phyloP scores from a whole-genome alignment of 1,284 basidiomycete genomes.

The Thelephora terrestris region DNA sequence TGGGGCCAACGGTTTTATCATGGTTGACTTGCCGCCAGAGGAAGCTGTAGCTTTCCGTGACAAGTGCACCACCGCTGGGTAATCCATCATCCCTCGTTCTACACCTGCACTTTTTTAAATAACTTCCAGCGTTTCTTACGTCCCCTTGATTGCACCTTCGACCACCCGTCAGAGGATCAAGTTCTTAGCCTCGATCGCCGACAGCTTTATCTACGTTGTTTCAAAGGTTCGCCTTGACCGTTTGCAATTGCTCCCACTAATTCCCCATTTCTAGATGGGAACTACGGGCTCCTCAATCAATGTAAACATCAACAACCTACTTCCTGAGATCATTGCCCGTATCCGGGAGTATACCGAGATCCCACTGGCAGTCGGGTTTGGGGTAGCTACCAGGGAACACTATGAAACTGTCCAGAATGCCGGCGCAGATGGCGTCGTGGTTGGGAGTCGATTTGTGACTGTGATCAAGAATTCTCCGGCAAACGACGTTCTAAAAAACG shows the following conservation, averaged over 20 bases:
- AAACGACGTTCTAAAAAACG: constrained; percentile 44
- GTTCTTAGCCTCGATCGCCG: constrained; percentile 88
- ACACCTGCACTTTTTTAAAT: background rate
- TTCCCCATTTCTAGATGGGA: constrained; percentile 65
- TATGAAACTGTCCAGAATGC: constrained; percentile 78
- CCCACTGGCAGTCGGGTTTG: constrained; percentile 94
- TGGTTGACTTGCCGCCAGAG: constrained; percentile 96
- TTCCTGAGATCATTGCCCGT: constrained; percentile 71
- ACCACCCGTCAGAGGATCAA: constrained; percentile 83
- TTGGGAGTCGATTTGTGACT: constrained; percentile 81
- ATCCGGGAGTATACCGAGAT: constrained; percentile 65
- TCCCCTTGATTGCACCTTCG: constrained; percentile 93
- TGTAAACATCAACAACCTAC: constrained; percentile 60
- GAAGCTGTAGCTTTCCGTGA: constrained; percentile 87
- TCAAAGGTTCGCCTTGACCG: constrained; percentile 54
- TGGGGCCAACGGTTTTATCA: constrained; percentile 95
- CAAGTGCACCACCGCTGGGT: constrained; percentile 78
- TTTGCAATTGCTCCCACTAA: background rate
- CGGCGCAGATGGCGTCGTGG: constrained; percentile 92
- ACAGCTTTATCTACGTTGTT: constrained; percentile 96
- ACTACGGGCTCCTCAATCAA: constrained; percentile 87
- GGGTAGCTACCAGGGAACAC: constrained; percentile 88
- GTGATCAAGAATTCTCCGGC: constrained; percentile 63
- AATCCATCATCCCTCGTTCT: constrained; percentile 22
- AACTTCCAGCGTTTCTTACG: constrained; percentile 77